Base-by-base conservation (phyloP, 2,329 filamentous ascomycete species). In the Pseudogymnoascus sp. region DNA sequence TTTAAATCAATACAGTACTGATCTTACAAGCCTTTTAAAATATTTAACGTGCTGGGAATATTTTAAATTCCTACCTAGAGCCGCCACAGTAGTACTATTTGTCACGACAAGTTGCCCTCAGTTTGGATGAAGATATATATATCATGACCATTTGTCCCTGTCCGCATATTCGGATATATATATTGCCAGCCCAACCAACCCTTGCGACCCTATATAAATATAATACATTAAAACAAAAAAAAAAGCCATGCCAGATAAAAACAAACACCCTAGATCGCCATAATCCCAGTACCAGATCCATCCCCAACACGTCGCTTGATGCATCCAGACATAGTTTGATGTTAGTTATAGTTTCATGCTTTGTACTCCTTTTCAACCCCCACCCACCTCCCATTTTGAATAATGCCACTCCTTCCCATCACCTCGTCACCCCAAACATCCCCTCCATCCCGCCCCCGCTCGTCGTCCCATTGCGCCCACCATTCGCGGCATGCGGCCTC, bases 401-500 rank as follows among this genome's bases (percentile, higher is more conserved):
- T 25, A 33, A 56, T 56, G 16, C 25, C 23, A 50, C 44, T 10
- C 2, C 14, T n/a, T n/a, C 14, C 47, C 28, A 62, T 63, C 50
- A 63, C 28, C 62, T 60, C 33, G 47, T 56, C 42, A 35, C 42
- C 11, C 62, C 62, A 38, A 63, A 63, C 62, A 63, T 63, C 10
- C 62, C 62, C 21, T 62, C 62, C 37, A 63, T 31, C 21, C 59
- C 59, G 16, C 47, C 62, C 12, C 62, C 62, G 25, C 38, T 63
- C 31, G 33, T 60, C n/a, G 42, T 60, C n/a, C 38, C 59, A 37
- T 61, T 63, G 23, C 59, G 59, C 5, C 47, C 44, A 2, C 59
- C 60, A 35, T 59, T 59, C 28, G 66, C 40, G 1, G 65, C 33
- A 50, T 67, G 64, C n/a, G 69, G 67, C 50, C 66, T 71, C 59